phyloP scores from a whole-genome alignment of 2,329 filamentous ascomycete species.

The Apiospora malaysiana region DNA sequence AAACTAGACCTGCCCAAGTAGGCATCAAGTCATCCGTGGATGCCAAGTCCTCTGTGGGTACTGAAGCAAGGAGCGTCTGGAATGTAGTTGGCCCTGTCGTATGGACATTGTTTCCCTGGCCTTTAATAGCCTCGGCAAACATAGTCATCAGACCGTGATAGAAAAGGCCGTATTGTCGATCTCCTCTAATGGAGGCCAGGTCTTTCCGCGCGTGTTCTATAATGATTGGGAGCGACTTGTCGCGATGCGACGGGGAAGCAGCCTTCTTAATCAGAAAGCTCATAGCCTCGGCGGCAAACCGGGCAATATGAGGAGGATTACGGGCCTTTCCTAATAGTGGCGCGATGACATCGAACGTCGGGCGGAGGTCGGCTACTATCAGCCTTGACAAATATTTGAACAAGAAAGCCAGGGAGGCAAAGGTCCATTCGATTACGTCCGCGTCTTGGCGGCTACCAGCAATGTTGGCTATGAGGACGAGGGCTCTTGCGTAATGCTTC shows the following conservation, averaged over 20 bases:
- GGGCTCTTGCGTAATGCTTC: conserved; percentile 79
- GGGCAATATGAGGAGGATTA: conserved; percentile 84
- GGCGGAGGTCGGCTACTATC: conserved; percentile 82
- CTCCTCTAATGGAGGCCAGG: conserved; percentile 58
- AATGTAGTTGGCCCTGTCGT: conserved; percentile 63
- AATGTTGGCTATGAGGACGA: conserved; percentile 77
- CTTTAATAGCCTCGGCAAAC: conserved; percentile 81
- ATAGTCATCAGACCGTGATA: conserved; percentile 90
- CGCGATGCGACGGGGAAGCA: conserved; percentile 76
- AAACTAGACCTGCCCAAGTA: conserved; percentile 69
- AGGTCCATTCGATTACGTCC: conserved; percentile 97
- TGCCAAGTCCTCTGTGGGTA: conserved; percentile 56
- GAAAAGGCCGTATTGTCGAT: conserved; percentile 70
- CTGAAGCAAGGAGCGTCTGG: conserved; percentile 54
- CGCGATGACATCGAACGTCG: conserved; percentile 82
- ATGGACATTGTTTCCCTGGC: conserved; percentile 63
- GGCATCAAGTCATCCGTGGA: conserved; percentile 47
- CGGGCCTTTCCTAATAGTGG: conserved; percentile 82
- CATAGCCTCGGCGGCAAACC: conserved; percentile 93
- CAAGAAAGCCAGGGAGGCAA: conserved; percentile 89
- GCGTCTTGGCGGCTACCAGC: conserved; percentile 79
- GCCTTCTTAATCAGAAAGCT: conserved; percentile 94
- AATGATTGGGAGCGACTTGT: conserved; percentile 73
- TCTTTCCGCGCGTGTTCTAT: conserved; percentile 75
- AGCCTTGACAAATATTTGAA: conserved; percentile 96